Evolutionary conservation across 129 eudicot genomes (phyloP).

Genomic region (Centrapalus pauciflorus): DNA sequence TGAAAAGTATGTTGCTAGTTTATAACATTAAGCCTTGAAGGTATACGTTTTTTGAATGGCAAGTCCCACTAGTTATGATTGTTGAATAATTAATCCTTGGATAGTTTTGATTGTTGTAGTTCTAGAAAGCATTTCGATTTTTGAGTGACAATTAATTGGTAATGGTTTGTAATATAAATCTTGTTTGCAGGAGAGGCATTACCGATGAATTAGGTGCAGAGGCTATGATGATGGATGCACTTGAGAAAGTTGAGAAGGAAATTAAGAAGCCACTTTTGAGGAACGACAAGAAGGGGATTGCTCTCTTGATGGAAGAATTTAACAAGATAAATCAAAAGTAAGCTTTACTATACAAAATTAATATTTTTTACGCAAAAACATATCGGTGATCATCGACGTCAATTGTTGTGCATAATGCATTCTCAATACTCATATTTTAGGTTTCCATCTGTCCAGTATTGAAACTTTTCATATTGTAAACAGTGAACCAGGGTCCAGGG

Average conservation of each 20-base stretch:
- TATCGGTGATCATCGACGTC: neutral
- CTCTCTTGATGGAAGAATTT: constrained; percentile 60
- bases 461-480: no score
- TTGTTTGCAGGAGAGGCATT: constrained; percentile 75
- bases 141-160: neutral
- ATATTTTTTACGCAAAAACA: no score
- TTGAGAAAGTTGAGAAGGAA: constrained; percentile 81
- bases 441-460: no score
- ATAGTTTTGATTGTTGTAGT: neutral
- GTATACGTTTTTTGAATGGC: no score
- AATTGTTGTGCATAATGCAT: neutral
- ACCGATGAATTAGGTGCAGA: constrained; percentile 85
- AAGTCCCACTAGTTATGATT: no score
- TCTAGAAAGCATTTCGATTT: neutral
- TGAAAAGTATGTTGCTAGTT: no score
- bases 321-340: constrained; percentile 81
- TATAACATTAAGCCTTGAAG: no score
- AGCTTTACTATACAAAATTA: constrained; percentile 10
- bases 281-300: constrained; percentile 76
- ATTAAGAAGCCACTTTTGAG: constrained; percentile 81
- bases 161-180: constrained; percentile 1
- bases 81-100: no score
- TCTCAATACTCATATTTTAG: no score
- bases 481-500: no score
- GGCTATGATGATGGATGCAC: constrained; percentile 76